Evolutionary conservation across 768 basidiomycete species (phyloP).

Genomic region (Inosperma sp.): DNA sequence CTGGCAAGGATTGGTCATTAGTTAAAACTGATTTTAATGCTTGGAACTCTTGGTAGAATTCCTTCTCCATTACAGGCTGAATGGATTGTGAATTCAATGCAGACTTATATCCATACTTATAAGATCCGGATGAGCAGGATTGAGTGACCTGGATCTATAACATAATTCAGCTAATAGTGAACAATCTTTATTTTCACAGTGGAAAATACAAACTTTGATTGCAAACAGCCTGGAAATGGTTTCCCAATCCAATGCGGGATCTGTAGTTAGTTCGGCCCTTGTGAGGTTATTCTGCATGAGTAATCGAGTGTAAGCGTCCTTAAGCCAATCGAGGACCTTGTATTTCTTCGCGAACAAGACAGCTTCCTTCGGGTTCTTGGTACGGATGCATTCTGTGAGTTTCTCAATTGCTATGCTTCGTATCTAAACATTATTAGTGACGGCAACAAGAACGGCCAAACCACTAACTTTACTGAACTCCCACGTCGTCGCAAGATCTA

Average conservation of each 20-base stretch:
- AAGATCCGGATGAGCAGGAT: too few species aligned
- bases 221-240: background rate
- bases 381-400: background rate
- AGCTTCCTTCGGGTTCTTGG: background rate
- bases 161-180: too few species aligned
- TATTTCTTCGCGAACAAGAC: conserved; percentile 9
- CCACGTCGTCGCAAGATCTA: conserved; percentile 3
- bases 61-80: too few species aligned
- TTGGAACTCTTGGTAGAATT: too few species aligned
- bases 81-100: too few species aligned
- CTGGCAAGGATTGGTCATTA: too few species aligned
- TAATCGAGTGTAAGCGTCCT: conserved; percentile 4
- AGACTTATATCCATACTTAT: too few species aligned
- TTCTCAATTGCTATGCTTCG: conserved; percentile 1
- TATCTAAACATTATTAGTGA: conserved; percentile 1
- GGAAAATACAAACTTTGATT: too few species aligned
- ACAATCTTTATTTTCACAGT: too few species aligned
- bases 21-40: too few species aligned
- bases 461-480: background rate
- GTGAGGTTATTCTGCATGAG: background rate
- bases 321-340: conserved; percentile 6
- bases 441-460: background rate
- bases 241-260: conserved; percentile 3
- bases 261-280: background rate
- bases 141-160: too few species aligned